Evolutionary conservation across 768 basidiomycete species (phyloP), one percentile per base, ranked within the genome.

Genomic region (Suillus placidus): DNA sequence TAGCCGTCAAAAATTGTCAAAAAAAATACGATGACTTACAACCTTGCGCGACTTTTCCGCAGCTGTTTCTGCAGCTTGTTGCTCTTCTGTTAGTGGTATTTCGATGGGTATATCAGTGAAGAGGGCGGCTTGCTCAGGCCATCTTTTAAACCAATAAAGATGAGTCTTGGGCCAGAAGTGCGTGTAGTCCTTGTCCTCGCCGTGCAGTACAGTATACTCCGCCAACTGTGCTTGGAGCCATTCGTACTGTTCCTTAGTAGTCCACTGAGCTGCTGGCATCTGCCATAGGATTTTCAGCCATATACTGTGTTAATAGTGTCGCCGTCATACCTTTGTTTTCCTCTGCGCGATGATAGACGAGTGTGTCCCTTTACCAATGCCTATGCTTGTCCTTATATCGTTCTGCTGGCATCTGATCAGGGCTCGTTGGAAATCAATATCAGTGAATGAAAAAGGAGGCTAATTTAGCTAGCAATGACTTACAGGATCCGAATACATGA

Each of bases 61-160:
- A 32, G 35, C 56, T 23, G 38, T n/a, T 30, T 32, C 38, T 14
- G 7, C 16, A 2, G 26, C n/a, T 35, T 64, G 57, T 20, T 60
- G 40, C 30, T 55, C 12, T 6, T 26, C 16, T 4, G 5, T 14
- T 26, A 26, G 13, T 6, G 13, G 6, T 26, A 38, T 45, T 20
- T 43, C 20, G 3, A 18, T 38, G 18, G 35, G 7, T 8, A 47
- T 38, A 23, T 20, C 56, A 0, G 64, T 56, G 38, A 64, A 45
- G 20, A 30, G 16, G 20, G n/a, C 6, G 1, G 26, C 52, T 18
- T 32, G 9, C 42, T 64, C 63, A 9, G 54, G 63, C 63, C 63
- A 64, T 12, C 14, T 64, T 16, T 7, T 20, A 23, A 64, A 64
- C 63, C 63, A 64, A 51, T 51, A 26, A 26, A 51, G 49, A 26